These are phyloP conservation scores for Elongisporangium prolatum DNA, from an alignment of 352 stramenopile genomes.

Conservation along the genomic window DNA sequence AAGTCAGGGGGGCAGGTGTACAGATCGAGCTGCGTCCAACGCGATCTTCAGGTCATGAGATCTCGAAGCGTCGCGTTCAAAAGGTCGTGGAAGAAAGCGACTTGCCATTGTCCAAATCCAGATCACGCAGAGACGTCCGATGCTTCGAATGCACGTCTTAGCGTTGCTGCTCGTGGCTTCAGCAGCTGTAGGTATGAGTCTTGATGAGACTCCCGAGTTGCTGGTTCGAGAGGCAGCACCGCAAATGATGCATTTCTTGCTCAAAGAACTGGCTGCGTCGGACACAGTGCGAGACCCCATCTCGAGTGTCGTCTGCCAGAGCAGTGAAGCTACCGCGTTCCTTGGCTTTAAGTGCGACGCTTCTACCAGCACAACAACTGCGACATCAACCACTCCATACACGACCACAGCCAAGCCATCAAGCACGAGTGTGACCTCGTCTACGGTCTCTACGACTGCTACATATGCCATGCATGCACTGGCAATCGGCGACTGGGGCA, in stretches of 20 bases:
- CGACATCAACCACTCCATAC: background rate
- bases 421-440: conserved; percentile 8
- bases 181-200: background rate
- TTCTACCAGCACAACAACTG: background rate
- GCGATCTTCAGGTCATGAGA: background rate
- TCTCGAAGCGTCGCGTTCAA: background rate
- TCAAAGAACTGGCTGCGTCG: conserved; percentile 7
- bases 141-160: conserved; percentile 1
- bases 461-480: conserved; percentile 59
- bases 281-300: conserved; percentile 23
- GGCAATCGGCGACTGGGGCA: conserved; percentile 67
- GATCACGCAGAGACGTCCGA: background rate
- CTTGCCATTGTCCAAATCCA: background rate
- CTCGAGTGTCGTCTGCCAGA: conserved; percentile 36
- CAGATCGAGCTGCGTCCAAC: background rate
- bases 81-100: background rate
- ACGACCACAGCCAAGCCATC: conserved; percentile 3
- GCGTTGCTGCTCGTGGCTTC: conserved; percentile 5
- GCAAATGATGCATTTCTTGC: background rate
- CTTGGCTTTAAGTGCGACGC: conserved; percentile 39
- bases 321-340: conserved; percentile 25
- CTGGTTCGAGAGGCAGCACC: conserved; percentile 1
- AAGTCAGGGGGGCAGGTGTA: too few relatives aligned
- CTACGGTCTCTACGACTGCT: conserved; percentile 21
- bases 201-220: background rate